These are phyloP conservation scores for Pseudogymnoascus sp. DNA, from an alignment of 2,329 filamentous ascomycete species.

Conservation along the genomic window DNA sequence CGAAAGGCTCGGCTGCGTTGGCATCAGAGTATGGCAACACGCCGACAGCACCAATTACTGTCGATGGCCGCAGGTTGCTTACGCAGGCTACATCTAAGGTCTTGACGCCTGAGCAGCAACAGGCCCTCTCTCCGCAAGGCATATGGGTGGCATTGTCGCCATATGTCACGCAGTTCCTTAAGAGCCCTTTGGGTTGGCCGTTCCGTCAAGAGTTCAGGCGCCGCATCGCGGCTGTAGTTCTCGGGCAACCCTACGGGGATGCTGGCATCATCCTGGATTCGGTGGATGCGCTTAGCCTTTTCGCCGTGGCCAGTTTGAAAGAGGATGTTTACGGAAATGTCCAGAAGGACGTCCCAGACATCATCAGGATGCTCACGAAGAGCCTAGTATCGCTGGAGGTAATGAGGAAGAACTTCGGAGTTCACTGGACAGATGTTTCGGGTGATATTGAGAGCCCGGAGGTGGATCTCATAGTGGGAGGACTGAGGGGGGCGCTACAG, in stretches of 20 bases:
- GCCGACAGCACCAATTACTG: conserved; percentile 20
- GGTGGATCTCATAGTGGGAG: conserved; percentile 60
- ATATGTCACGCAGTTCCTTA: conserved; percentile 29
- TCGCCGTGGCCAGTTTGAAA: conserved; percentile 64
- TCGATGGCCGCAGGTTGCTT: conserved; percentile 37
- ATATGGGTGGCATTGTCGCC: conserved; percentile 33
- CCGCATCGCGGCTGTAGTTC: conserved; percentile 56
- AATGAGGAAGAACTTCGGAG: conserved; percentile 50
- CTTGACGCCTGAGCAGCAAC: conserved; percentile 42
- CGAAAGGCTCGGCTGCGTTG: conserved; percentile 20
- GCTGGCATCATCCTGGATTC: conserved; percentile 62
- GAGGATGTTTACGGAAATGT: conserved; percentile 84
- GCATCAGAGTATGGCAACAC: conserved; percentile 19
- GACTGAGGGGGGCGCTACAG: conserved; percentile 56
- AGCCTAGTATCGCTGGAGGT: conserved; percentile 62
- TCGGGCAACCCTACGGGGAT: conserved; percentile 67
- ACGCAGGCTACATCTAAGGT: conserved; percentile 26
- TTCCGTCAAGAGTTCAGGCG: conserved; percentile 64
- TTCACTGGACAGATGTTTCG: conserved; percentile 74
- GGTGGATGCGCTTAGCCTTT: conserved; percentile 56
- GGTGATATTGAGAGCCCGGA: conserved; percentile 50
- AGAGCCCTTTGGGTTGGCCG: conserved; percentile 50
- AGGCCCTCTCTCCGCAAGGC: conserved; percentile 43
- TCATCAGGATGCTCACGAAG: conserved; percentile 64
- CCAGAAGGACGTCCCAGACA: conserved; percentile 66